A percentile compares a stretch with the other conserved stretches of the same genome.
Evolutionary conservation across 768 basidiomycete species (phyloP).

Genomic region (Mycena olivaceomarginata): DNA sequence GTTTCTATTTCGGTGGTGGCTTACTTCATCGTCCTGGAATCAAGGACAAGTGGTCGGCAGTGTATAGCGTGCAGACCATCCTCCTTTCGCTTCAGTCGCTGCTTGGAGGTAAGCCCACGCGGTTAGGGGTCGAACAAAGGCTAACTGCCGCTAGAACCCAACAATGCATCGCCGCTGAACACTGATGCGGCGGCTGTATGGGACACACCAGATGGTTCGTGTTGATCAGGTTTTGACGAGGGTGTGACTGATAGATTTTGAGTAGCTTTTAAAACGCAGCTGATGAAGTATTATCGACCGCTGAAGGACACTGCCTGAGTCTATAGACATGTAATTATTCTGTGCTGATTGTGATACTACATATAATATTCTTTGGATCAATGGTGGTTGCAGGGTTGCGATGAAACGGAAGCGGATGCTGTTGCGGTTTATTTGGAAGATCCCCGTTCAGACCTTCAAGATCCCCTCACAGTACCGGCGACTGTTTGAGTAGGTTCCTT

Average conservation of each 20-base stretch:
- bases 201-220: constrained; percentile 80
- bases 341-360: constrained; percentile 36
- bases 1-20: neutral
- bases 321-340: constrained; percentile 33
- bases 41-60: constrained; percentile 96
- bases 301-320: constrained; percentile 58
- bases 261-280: constrained; percentile 82
- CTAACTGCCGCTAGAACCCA: constrained; percentile 78
- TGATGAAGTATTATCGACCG: constrained; percentile 84
- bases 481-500: constrained; percentile 26
- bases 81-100: constrained; percentile 92
- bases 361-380: constrained; percentile 10
- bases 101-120: constrained; percentile 82
- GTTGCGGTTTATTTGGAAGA: constrained; percentile 32
- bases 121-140: neutral
- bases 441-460: constrained; percentile 14
- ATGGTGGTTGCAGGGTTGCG: neutral
- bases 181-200: constrained; percentile 90
- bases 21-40: constrained; percentile 10
- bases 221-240: neutral
- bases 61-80: constrained; percentile 94
- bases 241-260: constrained; percentile 23
- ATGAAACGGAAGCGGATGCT: neutral
- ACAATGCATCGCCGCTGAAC: constrained; percentile 94
- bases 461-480: constrained; percentile 36